phyloP scores from a whole-genome alignment of 441 rosid species.

The Pelargonium citronellum region DNA sequence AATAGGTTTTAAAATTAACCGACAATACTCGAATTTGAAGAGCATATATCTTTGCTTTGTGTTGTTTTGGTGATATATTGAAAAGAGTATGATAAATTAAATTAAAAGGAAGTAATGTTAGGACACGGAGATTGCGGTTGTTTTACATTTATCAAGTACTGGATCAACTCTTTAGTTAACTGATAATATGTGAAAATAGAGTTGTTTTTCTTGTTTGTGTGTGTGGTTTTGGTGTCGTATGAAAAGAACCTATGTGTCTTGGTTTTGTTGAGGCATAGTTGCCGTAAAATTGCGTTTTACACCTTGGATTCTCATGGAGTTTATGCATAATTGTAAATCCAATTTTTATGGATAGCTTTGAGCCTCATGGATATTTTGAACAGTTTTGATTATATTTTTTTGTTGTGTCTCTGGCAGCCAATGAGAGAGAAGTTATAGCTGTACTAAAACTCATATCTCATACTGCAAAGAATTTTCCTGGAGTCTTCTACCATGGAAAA shows the following conservation, averaged over 20 bases:
- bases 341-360: not conserved
- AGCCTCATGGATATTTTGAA: not conserved
- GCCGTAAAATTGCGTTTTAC: not conserved
- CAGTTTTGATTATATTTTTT: slow-evolving; percentile 7
- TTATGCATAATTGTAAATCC: not conserved
- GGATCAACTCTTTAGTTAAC: too few relatives aligned
- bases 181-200: not conserved
- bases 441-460: slow-evolving; percentile 80
- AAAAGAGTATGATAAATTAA: not conserved
- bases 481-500: slow-evolving; percentile 75
- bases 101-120: not conserved
- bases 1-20: too few relatives aligned
- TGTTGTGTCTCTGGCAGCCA: slow-evolving; percentile 44
- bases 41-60: not conserved
- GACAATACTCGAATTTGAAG: not conserved
- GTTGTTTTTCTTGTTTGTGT: not conserved
- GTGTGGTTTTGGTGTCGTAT: not conserved
- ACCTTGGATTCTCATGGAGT: not conserved
- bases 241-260: not conserved
- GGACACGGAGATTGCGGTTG: not conserved
- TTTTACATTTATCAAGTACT: not conserved
- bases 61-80: not conserved
- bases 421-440: slow-evolving; percentile 76
- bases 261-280: not conserved
- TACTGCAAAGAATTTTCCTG: slow-evolving; percentile 67